Evolutionary conservation across 768 basidiomycete genomes (phyloP).

Genomic region (Daedaleopsis nitida): DNA sequence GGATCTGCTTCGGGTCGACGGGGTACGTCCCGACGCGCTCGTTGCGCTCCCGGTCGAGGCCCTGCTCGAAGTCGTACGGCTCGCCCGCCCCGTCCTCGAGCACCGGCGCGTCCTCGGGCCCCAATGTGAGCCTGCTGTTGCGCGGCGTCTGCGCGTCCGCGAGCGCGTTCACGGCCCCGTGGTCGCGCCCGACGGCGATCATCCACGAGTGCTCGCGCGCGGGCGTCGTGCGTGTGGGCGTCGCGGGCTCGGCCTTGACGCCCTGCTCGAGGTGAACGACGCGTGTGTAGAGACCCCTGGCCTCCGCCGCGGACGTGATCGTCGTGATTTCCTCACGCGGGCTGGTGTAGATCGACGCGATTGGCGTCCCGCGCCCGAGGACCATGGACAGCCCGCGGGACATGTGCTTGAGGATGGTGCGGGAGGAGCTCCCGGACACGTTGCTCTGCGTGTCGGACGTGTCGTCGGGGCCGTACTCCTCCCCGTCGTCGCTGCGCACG

Average conservation of each 20-base stretch:
- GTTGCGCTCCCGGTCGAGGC: slow-evolving; percentile 13
- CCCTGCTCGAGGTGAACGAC: slow-evolving; percentile 19
- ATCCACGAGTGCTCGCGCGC: slow-evolving; percentile 33
- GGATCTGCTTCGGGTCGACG: slow-evolving; percentile 10
- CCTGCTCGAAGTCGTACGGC: slow-evolving; percentile 19
- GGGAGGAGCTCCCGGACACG: slow-evolving; percentile 7
- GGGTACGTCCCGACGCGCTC: slow-evolving; percentile 21
- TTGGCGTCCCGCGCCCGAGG: slow-evolving; percentile 26
- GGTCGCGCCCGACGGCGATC: slow-evolving; percentile 35
- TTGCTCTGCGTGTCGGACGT: slow-evolving; percentile 4
- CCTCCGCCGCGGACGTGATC: slow-evolving; percentile 30
- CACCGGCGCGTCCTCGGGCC: background rate
- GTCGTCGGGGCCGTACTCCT: slow-evolving; percentile 1
- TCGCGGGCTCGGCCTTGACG: slow-evolving; percentile 17
- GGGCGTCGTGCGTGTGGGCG: slow-evolving; percentile 7
- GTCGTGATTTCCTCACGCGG: slow-evolving; percentile 28
- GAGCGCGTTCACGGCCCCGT: slow-evolving; percentile 26
- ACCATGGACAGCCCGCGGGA: slow-evolving; percentile 22
- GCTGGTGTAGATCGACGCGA: slow-evolving; percentile 34
- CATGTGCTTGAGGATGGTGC: slow-evolving; percentile 10
- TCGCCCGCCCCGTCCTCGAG: slow-evolving; percentile 28
- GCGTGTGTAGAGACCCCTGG: slow-evolving; percentile 32
- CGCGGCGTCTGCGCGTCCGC: slow-evolving; percentile 1
- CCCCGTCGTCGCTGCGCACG: background rate
- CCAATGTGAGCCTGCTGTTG: background rate